Conservation (phyloP, 768 basidiomycete genomes). For the Lentinus brumalis region DNA sequence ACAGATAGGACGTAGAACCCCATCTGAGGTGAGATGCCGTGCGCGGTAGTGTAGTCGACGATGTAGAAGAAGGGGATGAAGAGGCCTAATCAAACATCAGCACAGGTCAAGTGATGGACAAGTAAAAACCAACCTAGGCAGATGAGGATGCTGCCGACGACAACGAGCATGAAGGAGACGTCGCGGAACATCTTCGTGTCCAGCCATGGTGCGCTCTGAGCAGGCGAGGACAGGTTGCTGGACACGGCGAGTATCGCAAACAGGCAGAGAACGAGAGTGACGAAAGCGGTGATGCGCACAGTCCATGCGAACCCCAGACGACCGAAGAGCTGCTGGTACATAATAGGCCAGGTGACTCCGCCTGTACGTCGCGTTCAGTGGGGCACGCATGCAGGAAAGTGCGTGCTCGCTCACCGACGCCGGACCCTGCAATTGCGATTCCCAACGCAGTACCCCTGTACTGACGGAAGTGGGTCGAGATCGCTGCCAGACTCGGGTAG, state of each 20-base stretch:
- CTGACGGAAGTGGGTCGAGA: slow-evolving; percentile 64
- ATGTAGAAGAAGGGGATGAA: slow-evolving; percentile 78
- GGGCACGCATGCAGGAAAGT: not conserved
- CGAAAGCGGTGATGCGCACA: slow-evolving; percentile 56
- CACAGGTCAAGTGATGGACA: not conserved
- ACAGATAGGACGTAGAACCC: slow-evolving; percentile 62
- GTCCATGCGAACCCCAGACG: slow-evolving; percentile 63
- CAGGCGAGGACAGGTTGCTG: slow-evolving; percentile 27
- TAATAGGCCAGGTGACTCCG: slow-evolving; percentile 69
- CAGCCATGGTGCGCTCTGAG: slow-evolving; percentile 22
- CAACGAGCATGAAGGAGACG: slow-evolving; percentile 52
- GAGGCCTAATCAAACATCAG: slow-evolving; percentile 45
- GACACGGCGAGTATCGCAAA: slow-evolving; percentile 51
- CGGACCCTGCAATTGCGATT: slow-evolving; percentile 69
- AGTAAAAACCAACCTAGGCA: slow-evolving; percentile 52
- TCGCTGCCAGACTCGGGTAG: slow-evolving; percentile 66
- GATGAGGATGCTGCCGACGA: slow-evolving; percentile 56
- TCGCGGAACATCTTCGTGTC: slow-evolving; percentile 44
- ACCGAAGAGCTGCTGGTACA: slow-evolving; percentile 59
- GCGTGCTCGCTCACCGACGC: slow-evolving; percentile 44
- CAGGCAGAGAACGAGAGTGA: slow-evolving; percentile 49
- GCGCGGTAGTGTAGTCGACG: slow-evolving; percentile 54
- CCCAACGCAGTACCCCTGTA: slow-evolving; percentile 73
- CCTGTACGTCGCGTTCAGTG: slow-evolving; percentile 35
- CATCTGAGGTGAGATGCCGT: slow-evolving; percentile 36